Evolutionary conservation across 2,329 filamentous ascomycete species (phyloP).

Genomic region (Sarocladium oryzae): DNA sequence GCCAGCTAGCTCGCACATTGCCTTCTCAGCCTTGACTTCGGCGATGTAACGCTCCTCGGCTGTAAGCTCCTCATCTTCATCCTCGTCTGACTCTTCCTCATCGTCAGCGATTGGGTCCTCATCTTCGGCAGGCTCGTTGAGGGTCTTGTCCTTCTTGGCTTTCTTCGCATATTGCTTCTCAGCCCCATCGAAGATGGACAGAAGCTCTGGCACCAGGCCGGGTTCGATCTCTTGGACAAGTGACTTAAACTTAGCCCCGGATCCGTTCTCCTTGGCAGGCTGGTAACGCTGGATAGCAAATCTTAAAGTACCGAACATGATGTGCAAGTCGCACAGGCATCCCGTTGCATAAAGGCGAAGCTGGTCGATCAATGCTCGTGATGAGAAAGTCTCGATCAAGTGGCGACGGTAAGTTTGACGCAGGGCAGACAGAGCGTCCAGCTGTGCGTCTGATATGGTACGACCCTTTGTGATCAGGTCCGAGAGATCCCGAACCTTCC

Average conservation of each 20-base stretch:
- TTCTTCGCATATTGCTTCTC: constrained; percentile 75
- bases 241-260: constrained; percentile 24
- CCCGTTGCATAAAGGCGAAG: constrained; percentile 70
- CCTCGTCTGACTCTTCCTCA: constrained; percentile 43
- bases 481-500: constrained; percentile 66
- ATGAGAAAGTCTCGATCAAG: constrained; percentile 62
- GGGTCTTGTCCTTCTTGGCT: constrained; percentile 46
- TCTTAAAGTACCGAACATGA: constrained; percentile 69
- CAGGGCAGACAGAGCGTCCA: constrained; percentile 53
- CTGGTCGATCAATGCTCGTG: constrained; percentile 65
- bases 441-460: constrained; percentile 47
- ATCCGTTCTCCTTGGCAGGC: constrained; percentile 16
- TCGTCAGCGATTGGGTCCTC: constrained; percentile 66
- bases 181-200: constrained; percentile 68
- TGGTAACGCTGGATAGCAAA: constrained; percentile 39
- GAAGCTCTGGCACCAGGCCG: constrained; percentile 59
- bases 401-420: constrained; percentile 54
- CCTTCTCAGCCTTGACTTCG: constrained; percentile 73
- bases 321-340: constrained; percentile 74
- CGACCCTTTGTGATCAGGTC: constrained; percentile 48
- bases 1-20: constrained; percentile 76
- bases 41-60: constrained; percentile 55
- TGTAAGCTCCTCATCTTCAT: constrained; percentile 48
- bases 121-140: constrained; percentile 61
- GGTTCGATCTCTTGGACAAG: constrained; percentile 64